Base-by-base conservation (phyloP, 352 stramenopile genomes). In the Globisporangium mamillatum region DNA sequence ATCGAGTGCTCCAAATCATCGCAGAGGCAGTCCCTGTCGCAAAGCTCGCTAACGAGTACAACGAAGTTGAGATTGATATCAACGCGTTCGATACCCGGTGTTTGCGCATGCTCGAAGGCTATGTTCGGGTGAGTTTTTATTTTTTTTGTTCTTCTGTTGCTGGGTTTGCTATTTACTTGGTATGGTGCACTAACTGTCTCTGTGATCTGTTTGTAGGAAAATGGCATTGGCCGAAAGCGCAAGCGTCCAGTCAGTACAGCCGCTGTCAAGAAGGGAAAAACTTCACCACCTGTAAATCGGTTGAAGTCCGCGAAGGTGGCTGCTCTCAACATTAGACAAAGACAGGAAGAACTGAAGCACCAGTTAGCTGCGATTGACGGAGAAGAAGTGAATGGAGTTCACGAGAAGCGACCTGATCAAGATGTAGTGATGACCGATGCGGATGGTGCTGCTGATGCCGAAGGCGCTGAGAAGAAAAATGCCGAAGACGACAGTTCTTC, bases 31-130 rank as follows among this genome's bases (percentile, higher is more conserved):
- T 96, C 64, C 89, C 87, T n/a, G 82, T 95, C 48, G 81, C 86
- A 18, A 93, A 92, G 34, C 73, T 95, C 41, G 85, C 85, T 10
- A 92, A 95, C 60, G 87, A 93, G 66, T 87, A 91, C 58, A 83
- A 92, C 57, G 89, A 95, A 84, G 82, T 96, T 64, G 89, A 96
- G 75, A 86, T 96, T 78, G 89, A 96, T 59, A 92, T 96, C 73
- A 94, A 94, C 67, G 84, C 86, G 63, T 94, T 96, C 69, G 87
- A 95, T 63, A 95, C 89, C 2, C 73, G 88, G 34, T 94, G 87
- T 73, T 77, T 96, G 66, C 79, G 89, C 50, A 95, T 95, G 87
- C 83, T 96, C 54, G 87, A 96, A 86, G 88, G 88, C 74, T 96
- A 94, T 69, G 84, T 96, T 75, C 78, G 85, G 74, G 89, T 96